These are phyloP conservation scores for Mucor racemosus DNA, from an alignment of 371 early-diverging fungal species.

Conservation along the genomic window DNA sequence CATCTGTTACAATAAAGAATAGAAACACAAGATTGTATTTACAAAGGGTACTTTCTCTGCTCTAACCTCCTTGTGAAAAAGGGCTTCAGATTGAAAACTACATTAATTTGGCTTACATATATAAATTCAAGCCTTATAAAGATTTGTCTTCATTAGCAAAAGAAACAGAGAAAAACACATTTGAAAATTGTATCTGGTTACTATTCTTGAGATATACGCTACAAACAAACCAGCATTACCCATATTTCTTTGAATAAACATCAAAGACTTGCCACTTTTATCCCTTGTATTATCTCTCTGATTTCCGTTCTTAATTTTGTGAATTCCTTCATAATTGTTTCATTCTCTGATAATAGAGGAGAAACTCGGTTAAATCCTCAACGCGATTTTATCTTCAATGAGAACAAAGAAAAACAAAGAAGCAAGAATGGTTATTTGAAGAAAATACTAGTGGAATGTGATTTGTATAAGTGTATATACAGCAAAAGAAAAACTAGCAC, in stretches of 20 bases:
- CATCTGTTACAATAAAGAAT: not conserved
- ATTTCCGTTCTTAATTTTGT: conserved; percentile 1
- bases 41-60: not conserved
- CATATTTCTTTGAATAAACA: not conserved
- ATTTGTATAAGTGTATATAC: not conserved
- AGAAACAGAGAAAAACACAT: not conserved
- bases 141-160: conserved; percentile 6
- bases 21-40: not conserved
- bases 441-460: not conserved
- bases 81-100: conserved; percentile 10
- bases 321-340: conserved; percentile 5
- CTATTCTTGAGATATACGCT: not conserved
- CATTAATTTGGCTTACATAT: conserved; percentile 4
- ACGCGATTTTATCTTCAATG: conserved; percentile 7
- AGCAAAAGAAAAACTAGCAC: not conserved
- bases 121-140: not conserved
- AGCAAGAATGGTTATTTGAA: not conserved
- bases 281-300: not conserved
- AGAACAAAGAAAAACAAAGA: not conserved
- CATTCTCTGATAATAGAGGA: not conserved
- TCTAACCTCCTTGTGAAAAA: conserved; percentile 7
- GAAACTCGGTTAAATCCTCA: conserved; percentile 5
- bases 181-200: not conserved
- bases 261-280: not conserved
- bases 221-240: not conserved